Conservation (phyloP, 768 basidiomycete species). For the Pleurotus eryngii region DNA sequence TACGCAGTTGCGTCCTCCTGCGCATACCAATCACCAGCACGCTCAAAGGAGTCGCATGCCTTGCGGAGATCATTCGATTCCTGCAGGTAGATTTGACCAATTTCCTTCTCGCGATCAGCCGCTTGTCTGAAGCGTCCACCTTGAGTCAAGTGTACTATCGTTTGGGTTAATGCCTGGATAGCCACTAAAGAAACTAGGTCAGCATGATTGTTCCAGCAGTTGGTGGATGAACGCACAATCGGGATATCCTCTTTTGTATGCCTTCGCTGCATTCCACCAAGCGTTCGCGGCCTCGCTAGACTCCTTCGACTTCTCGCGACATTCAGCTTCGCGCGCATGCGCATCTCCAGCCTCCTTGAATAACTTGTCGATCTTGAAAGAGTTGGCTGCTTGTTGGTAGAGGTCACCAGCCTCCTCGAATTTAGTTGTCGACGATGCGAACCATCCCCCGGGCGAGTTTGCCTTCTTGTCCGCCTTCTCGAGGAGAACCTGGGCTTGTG, state of each 20-base stretch:
- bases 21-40: conserved; percentile 96
- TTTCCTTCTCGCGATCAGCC: conserved; percentile 97
- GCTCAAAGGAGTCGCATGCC: conserved; percentile 87
- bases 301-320: conserved; percentile 85
- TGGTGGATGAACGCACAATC: conserved; percentile 55
- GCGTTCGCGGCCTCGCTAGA: conserved; percentile 94
- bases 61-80: conserved; percentile 75
- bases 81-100: conserved; percentile 89
- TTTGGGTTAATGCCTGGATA: conserved; percentile 79
- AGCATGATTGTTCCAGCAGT: neutral
- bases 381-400: conserved; percentile 91
- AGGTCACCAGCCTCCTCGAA: conserved; percentile 96
- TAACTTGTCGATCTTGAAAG: conserved; percentile 87
- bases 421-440: conserved; percentile 78
- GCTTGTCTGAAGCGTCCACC: conserved; percentile 94
- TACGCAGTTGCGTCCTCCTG: conserved; percentile 97
- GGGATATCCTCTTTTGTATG: conserved; percentile 85
- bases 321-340: conserved; percentile 92
- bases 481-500: conserved; percentile 68
- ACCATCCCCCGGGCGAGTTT: conserved; percentile 81
- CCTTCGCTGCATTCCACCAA: conserved; percentile 98
- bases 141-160: conserved; percentile 78
- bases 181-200: conserved; percentile 59
- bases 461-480: conserved; percentile 95
- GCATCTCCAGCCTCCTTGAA: conserved; percentile 92